Conservation (phyloP, 345 rosid species). For the Populus tremula region DNA sequence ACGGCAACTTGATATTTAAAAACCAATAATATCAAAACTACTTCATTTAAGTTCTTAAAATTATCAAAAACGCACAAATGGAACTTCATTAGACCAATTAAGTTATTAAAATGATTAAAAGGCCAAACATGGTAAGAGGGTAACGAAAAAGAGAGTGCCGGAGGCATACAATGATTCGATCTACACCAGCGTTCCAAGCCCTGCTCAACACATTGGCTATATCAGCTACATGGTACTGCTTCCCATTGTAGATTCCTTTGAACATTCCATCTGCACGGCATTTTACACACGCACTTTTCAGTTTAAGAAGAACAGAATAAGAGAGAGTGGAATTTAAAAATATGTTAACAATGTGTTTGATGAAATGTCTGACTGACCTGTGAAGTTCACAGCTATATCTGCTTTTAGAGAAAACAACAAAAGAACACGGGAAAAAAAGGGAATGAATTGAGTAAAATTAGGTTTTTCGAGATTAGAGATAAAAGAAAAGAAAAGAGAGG, state of each 20-base stretch:
- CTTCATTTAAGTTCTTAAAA: neutral
- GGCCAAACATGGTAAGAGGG: neutral
- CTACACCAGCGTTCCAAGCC: slow-evolving; percentile 95
- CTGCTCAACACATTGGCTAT: slow-evolving; percentile 66
- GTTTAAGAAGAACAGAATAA: neutral
- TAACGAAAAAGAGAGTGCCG: neutral
- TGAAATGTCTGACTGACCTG: slow-evolving; percentile 73
- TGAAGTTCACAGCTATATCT: slow-evolving; percentile 93
- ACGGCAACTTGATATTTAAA: neutral
- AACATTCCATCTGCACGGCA: slow-evolving; percentile 85
- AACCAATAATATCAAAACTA: neutral
- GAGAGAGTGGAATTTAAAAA: neutral
- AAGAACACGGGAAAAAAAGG: neutral
- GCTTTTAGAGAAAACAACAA: slow-evolving; percentile 18
- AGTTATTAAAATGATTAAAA: neutral
- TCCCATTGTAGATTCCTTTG: slow-evolving; percentile 83
- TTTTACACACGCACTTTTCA: neutral
- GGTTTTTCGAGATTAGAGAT: too few relatives aligned
- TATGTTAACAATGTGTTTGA: slow-evolving; percentile 32
- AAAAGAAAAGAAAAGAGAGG: neutral
- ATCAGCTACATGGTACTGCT: slow-evolving; percentile 73
- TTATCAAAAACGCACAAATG: too few relatives aligned
- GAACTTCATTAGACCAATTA: neutral
- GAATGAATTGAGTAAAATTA: neutral
- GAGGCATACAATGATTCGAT: slow-evolving; percentile 69